These are phyloP conservation scores for Hericium alpestre DNA, from an alignment of 768 basidiomycete species.

Conservation along the genomic window DNA sequence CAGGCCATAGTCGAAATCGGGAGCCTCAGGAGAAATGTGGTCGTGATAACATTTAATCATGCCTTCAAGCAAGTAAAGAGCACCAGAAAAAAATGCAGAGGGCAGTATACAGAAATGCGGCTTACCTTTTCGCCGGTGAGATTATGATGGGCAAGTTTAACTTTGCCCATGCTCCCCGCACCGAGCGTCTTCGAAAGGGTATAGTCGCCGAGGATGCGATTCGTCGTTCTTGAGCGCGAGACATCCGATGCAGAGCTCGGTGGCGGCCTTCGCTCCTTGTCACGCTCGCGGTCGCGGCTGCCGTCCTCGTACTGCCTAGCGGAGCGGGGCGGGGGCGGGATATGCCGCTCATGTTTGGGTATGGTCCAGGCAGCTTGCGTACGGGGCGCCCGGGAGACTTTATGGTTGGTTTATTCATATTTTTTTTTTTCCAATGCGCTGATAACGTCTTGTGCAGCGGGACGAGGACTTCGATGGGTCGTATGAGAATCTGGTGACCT, in stretches of 20 bases:
- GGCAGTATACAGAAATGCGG: not conserved
- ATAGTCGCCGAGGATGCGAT: constrained; percentile 82
- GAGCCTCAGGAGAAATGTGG: not conserved
- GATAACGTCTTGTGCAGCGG: constrained; percentile 30
- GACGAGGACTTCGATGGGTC: constrained; percentile 72
- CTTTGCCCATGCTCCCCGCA: constrained; percentile 98
- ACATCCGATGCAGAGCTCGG: constrained; percentile 13
- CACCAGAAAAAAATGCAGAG: not conserved
- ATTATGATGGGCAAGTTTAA: constrained; percentile 89
- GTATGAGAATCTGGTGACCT: constrained; percentile 55
- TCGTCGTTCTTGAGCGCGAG: constrained; percentile 22
- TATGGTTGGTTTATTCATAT: constrained; percentile 32
- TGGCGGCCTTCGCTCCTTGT: constrained; percentile 2
- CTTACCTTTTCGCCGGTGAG: constrained; percentile 82
- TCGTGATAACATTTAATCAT: no score
- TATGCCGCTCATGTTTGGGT: not conserved
- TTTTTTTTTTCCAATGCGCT: not conserved
- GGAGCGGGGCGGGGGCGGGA: not conserved
- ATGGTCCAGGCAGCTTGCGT: not conserved
- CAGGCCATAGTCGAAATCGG: no score
- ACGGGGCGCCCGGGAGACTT: constrained; percentile 28
- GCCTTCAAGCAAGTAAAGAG: not conserved
- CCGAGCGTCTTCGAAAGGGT: constrained; percentile 94
- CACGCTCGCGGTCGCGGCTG: constrained; percentile 6
- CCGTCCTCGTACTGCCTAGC: constrained; percentile 18